These are phyloP conservation scores for Phytophthora hybrid DNA, from an alignment of 352 stramenopile species.

Conservation along the genomic window DNA sequence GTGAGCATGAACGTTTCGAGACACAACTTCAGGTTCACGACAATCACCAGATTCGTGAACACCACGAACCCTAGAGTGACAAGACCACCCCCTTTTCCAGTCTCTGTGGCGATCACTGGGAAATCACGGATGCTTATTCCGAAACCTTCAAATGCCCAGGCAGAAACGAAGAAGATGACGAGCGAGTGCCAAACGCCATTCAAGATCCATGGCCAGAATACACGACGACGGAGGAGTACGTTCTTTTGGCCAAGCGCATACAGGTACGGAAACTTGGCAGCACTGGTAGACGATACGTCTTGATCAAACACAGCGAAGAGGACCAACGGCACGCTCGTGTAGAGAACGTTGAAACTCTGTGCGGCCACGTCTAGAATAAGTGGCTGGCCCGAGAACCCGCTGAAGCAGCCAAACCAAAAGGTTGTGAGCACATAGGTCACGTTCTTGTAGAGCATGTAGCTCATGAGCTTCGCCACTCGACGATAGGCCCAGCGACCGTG, in stretches of 20 bases:
- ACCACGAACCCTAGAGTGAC: slow-evolving; percentile 80
- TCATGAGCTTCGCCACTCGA: slow-evolving; percentile 93
- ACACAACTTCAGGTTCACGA: slow-evolving; percentile 83
- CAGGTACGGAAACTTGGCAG: slow-evolving; percentile 68
- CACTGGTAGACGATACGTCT: slow-evolving; percentile 75
- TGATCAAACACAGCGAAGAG: slow-evolving; percentile 84
- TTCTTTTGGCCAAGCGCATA: slow-evolving; percentile 80
- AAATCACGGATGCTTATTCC: slow-evolving; percentile 29
- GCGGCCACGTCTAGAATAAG: slow-evolving; percentile 81
- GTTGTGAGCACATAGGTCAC: slow-evolving; percentile 86
- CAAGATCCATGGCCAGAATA: slow-evolving; percentile 89
- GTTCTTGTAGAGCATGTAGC: slow-evolving; percentile 97
- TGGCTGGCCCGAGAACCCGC: slow-evolving; percentile 80
- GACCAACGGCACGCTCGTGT: slow-evolving; percentile 80
- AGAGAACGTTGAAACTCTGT: slow-evolving; percentile 88
- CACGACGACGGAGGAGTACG: slow-evolving; percentile 54
- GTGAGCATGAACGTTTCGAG: slow-evolving; percentile 80
- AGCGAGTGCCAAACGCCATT: slow-evolving; percentile 86
- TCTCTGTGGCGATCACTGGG: slow-evolving; percentile 46
- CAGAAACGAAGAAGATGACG: slow-evolving; percentile 85
- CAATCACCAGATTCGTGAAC: slow-evolving; percentile 82
- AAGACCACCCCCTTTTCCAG: slow-evolving; percentile 61
- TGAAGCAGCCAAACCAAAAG: slow-evolving; percentile 88
- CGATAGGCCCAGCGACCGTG: slow-evolving; percentile 94
- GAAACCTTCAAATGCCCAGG: slow-evolving; percentile 67